A percentile compares a stretch with the other conserved stretches of the same genome.
Conservation (phyloP, 2,329 filamentous ascomycete genomes). For the Ceratocystis lukuohia region DNA sequence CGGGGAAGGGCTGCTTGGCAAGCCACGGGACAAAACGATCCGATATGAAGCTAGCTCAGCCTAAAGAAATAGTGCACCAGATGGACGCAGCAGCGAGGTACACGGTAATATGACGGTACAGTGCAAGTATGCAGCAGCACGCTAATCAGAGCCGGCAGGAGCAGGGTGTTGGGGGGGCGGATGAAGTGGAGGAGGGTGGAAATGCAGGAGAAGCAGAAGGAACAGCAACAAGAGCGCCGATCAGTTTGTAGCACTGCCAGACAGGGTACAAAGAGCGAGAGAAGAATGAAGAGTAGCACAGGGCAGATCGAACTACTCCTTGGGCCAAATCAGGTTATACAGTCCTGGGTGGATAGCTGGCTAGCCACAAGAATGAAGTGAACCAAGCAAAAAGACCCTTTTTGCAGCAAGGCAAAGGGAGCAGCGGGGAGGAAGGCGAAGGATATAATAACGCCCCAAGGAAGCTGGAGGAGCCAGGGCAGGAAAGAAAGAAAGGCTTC, state of each 20-base stretch:
- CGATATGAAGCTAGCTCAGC: neutral
- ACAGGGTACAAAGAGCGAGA: conserved; percentile 1
- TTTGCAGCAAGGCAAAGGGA: neutral
- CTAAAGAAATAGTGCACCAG: neutral
- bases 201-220: conserved; percentile 2
- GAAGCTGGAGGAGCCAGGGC: neutral
- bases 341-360: neutral
- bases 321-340: conserved; percentile 2
- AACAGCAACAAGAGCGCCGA: conserved; percentile 2
- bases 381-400: neutral
- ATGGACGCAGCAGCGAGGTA: neutral
- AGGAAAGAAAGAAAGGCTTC: too few species aligned
- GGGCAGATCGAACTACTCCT: neutral
- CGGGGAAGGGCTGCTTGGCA: conserved; percentile 22
- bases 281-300: conserved; percentile 7
- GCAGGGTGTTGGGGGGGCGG: neutral
- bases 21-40: neutral
- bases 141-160: too few species aligned
- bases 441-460: neutral
- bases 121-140: neutral
- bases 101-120: neutral
- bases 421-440: neutral
- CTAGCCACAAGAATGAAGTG: neutral
- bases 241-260: neutral
- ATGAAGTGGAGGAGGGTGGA: neutral